Base-by-base conservation (phyloP, 331 rosid species). In the Erythrophleum ivorense region DNA sequence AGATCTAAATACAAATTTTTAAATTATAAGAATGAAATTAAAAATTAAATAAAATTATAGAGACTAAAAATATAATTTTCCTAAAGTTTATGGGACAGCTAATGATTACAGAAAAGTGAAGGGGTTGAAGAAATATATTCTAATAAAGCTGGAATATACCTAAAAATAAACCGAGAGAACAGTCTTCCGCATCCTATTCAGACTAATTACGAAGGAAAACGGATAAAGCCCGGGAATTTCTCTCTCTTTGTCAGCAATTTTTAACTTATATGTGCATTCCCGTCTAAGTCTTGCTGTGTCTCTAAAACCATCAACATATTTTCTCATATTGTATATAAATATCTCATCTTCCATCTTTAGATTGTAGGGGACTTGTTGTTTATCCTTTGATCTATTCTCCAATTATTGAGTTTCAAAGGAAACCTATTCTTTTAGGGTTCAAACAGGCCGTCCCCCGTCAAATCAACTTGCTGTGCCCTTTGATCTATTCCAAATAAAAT, bases 401-500 rank as follows among this genome's bases (percentile, higher is more conserved):
- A 69, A 41, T 69, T 69, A 19, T 21, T 45, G 55, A 69, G 11
- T 24, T 69, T 45, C 2, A 11, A 69, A 45, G 55, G 45, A 45
- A 31, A 52, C 29, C n/a, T 57, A 11, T 78, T 4, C 10, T 71
- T 71, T 48, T 24, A 48, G 76, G 57, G 12, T 46, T 70, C 75
- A 70, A 31, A 41, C 33, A 4, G 54, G 16, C 16, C n/a, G 41
- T 59, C 69, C 41, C 41, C 68, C 70, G 33, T 53, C 71, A 15
- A 68, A 65, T 64, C 91, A 66, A 31, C 76, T 77, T 88, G 84
- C 84, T 74, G 60, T 84, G 83, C 76, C 85, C 86, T 12, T 85
- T 79, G 88, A 78, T 88, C 81, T 80, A 38, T 60, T 54, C 81
- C 31, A 12, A 43, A 73, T 14, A 19, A 62, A 34, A 64, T 64